Evolutionary conservation across 148 eudicot genomes (phyloP), one percentile per base, ranked within the genome.

Genomic region (Limonium bicolor): DNA sequence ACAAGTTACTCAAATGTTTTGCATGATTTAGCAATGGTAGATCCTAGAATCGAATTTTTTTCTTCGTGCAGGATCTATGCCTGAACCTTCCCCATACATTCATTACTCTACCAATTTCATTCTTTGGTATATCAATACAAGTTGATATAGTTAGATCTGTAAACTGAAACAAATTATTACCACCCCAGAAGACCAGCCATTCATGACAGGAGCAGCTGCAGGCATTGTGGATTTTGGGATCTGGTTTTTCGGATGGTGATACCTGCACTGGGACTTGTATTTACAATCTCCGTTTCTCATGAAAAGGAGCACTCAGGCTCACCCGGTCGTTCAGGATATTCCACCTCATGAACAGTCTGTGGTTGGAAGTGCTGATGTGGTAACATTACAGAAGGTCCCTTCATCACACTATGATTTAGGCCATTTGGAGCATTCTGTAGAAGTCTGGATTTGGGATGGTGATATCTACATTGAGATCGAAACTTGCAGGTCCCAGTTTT

Each of bases 321-420:
- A 51, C 81, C 86, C 0, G 68, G 76, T 41, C 86, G 70, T 45
- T 68, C 70, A 40, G 86, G 86, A 29, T 52, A 71, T 54, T 78
- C 80, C 24, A 65, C 72, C 20, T 43, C 21, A 29, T 53, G 59
- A 32, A 50, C 21, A 5, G 29, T 21, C 26, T 26, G 64, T 28
- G 60, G 42, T 49, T 57, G 35, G 54, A 43, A 48, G 7, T 61
- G 15, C 53, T 45, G 15, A 25, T 43, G 48, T n/a, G n/a, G n/a
- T n/a, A n/a, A n/a, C n/a, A n/a, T n/a, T n/a, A n/a, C n/a, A 43
- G 30, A 23, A 43, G 18, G 19, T 24, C 27, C 48, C 31, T 43
- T 43, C 31, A 19, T 43, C 6, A 13, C 19, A 43, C 27, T 43
- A 20, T 24, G 48, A 22, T 14, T 42, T 42, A 20, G 19, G 16